A percentile compares a stretch with the other conserved stretches of the same genome.
phyloP scores from a whole-genome alignment of 768 basidiomycete genomes.

The Termitomyces sp. region DNA sequence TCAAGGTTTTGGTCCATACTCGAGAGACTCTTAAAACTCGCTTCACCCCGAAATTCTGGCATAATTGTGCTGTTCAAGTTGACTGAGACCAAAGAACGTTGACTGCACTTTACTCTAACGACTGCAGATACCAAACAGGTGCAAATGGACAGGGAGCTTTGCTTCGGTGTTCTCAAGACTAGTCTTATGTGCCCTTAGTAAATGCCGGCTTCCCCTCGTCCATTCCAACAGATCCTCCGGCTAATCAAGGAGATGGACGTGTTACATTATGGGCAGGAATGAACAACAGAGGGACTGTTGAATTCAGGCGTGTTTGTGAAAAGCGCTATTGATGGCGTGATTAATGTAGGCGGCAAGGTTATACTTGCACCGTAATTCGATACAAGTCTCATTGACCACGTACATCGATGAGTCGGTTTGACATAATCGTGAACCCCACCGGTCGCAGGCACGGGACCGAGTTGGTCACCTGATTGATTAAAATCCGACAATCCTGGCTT shows the following conservation, averaged over 20 bases:
- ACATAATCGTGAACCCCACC: too few species aligned
- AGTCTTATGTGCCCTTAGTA: constrained; percentile 1
- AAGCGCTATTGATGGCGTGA: constrained; percentile 28
- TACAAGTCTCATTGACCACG: too few species aligned
- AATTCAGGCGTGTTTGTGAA: constrained; percentile 60
- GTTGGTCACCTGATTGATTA: background rate
- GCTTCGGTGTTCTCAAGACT: constrained; percentile 57
- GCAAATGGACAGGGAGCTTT: constrained; percentile 59
- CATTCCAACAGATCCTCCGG: constrained; percentile 35
- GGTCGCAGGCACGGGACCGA: too few species aligned
- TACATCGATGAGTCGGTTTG: too few species aligned
- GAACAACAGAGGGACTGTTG: constrained; percentile 25
- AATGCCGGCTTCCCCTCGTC: constrained; percentile 24
- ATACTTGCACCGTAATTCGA: too few species aligned
- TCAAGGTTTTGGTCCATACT: constrained; percentile 54
- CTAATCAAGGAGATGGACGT: constrained; percentile 48
- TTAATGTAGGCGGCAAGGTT: constrained; percentile 24
- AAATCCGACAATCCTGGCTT: constrained; percentile 5
- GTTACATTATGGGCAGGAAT: constrained; percentile 53
- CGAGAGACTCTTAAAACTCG: constrained; percentile 38
- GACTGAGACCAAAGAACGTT: constrained; percentile 49
- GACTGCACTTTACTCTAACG: constrained; percentile 44
- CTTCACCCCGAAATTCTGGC: constrained; percentile 41
- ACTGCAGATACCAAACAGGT: constrained; percentile 27
- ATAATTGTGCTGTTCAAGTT: constrained; percentile 55